phyloP scores from a whole-genome alignment of 768 basidiomycete genomes.

The Tulasnella sp. region DNA sequence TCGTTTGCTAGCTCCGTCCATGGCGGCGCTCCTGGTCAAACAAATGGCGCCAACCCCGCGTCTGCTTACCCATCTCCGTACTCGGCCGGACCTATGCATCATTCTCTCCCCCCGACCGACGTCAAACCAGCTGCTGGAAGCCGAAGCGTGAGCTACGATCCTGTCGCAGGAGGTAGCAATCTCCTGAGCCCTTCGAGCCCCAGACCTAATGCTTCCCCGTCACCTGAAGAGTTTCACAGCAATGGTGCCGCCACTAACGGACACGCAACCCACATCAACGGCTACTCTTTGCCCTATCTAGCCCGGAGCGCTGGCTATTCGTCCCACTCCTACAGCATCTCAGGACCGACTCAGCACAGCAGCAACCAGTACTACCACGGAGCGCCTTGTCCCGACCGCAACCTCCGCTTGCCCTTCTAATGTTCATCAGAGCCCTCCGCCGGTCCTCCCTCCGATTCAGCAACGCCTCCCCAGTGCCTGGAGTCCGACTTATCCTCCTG shows the following conservation, averaged over 20 bases:
- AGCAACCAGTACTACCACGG: neutral
- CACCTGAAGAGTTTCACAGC: conserved; percentile 4
- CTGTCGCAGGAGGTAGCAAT: neutral
- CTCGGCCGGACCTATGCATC: conserved; percentile 38
- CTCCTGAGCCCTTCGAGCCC: conserved; percentile 10
- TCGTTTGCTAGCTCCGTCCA: conserved; percentile 37
- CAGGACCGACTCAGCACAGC: neutral
- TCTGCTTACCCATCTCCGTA: conserved; percentile 34
- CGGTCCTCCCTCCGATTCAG: conserved; percentile 13
- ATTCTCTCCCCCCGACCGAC: conserved; percentile 30
- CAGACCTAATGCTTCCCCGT: neutral
- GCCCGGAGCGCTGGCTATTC: neutral
- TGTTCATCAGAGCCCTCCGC: conserved; percentile 5
- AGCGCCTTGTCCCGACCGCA: neutral
- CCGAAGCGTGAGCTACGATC: conserved; percentile 19
- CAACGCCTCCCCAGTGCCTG: conserved; percentile 12
- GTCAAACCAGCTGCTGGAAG: conserved; percentile 23
- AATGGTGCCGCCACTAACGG: neutral
- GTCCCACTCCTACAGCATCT: conserved; percentile 1
- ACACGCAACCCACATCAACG: neutral
- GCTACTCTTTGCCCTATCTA: neutral
- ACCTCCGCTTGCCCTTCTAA: conserved; percentile 4
- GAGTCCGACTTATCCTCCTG: neutral
- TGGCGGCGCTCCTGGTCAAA: conserved; percentile 37
- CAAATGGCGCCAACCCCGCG: conserved; percentile 31